Conservation (phyloP, 257 asterid species). For the Nicotiana otophora region DNA sequence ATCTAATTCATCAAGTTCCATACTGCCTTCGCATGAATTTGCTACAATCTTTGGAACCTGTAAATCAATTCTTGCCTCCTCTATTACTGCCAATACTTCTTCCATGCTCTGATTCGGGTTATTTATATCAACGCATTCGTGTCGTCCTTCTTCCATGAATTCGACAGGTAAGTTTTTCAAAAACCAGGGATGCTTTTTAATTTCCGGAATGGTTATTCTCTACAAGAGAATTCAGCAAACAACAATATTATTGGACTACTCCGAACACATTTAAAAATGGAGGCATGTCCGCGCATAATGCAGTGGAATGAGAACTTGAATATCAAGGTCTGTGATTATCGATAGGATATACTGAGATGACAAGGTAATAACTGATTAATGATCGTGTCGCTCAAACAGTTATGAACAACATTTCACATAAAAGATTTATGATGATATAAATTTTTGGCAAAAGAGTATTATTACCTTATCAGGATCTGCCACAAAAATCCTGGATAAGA, state of each 20-base stretch:
- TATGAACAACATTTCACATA: neutral
- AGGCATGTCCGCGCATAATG: neutral
- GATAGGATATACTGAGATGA: neutral
- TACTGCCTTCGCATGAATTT: constrained; percentile 14
- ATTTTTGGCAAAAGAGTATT: neutral
- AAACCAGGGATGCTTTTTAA: constrained; percentile 32
- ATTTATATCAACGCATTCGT: constrained; percentile 16
- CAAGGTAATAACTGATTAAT: neutral
- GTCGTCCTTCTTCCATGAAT: constrained; percentile 31
- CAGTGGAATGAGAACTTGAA: neutral
- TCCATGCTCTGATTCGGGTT: constrained; percentile 28
- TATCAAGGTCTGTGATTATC: neutral
- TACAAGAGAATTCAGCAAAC: neutral
- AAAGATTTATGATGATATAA: neutral
- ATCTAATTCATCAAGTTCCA: constrained; percentile 29
- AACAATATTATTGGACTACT: neutral
- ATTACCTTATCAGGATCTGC: constrained; percentile 32
- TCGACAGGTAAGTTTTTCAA: constrained; percentile 29
- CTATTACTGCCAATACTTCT: constrained; percentile 22
- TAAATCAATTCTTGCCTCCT: constrained; percentile 21
- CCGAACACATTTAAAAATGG: neutral
- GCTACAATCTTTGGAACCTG: neutral
- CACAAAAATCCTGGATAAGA: constrained; percentile 26
- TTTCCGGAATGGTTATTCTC: constrained; percentile 38
- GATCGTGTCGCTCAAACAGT: neutral